A percentile compares a stretch with the other conserved stretches of the same genome.
Evolutionary conservation across 2,329 filamentous ascomycete species (phyloP).

Genomic region (Dactylellina drechsleri): DNA sequence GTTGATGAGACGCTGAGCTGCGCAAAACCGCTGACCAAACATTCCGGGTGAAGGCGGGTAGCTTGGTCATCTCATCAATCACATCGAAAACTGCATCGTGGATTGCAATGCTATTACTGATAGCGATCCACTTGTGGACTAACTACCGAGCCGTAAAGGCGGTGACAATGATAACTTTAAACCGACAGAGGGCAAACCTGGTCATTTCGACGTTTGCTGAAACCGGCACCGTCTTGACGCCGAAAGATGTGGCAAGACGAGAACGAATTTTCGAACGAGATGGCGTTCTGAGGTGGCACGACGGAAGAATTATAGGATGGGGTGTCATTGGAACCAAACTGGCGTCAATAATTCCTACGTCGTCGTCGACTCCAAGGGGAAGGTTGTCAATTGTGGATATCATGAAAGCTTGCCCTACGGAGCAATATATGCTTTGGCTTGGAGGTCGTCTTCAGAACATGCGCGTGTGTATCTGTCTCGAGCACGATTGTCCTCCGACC

Average conservation of each 20-base stretch:
- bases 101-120: conserved; percentile 75
- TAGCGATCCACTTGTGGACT: conserved; percentile 80
- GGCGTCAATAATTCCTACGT: conserved; percentile 58
- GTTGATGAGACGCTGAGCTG: conserved; percentile 25
- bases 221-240: conserved; percentile 68
- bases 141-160: conserved; percentile 87
- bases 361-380: conserved; percentile 28
- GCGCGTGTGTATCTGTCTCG: conserved; percentile 71
- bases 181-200: conserved; percentile 84
- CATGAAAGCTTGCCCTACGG: conserved; percentile 62
- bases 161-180: conserved; percentile 84
- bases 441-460: conserved; percentile 59
- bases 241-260: conserved; percentile 70
- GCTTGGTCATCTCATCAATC: conserved; percentile 79
- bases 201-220: conserved; percentile 72
- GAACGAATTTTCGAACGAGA: conserved; percentile 73
- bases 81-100: conserved; percentile 78
- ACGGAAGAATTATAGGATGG: conserved; percentile 65
- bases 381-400: conserved; percentile 57
- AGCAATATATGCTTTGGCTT: conserved; percentile 73
- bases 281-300: conserved; percentile 71
- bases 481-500: conserved; percentile 66
- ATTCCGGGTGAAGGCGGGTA: conserved; percentile 69
- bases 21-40: conserved; percentile 36
- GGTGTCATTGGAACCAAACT: conserved; percentile 68